phyloP scores from a whole-genome alignment of 2,329 filamentous ascomycete genomes.

The Bipolaris oryzae region DNA sequence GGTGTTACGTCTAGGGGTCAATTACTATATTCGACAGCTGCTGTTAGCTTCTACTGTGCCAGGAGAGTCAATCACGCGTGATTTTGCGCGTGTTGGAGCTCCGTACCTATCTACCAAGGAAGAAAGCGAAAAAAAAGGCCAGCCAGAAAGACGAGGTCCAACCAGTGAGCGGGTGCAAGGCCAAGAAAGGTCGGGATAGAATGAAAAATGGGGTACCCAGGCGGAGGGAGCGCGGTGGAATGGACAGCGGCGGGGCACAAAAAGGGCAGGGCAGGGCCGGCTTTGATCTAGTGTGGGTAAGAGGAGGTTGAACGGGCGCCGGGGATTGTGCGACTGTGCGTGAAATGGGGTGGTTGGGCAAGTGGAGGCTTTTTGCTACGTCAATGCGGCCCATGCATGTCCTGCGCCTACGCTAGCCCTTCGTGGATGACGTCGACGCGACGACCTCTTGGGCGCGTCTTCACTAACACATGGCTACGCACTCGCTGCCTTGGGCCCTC shows the following conservation, averaged over 20 bases:
- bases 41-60: background rate
- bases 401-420: slow-evolving; percentile 10
- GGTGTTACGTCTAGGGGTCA: slow-evolving; percentile 8
- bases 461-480: background rate
- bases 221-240: background rate
- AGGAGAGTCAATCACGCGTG: background rate
- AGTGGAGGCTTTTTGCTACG: slow-evolving; percentile 18
- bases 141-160: slow-evolving; percentile 12
- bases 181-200: background rate
- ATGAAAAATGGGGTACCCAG: background rate
- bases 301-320: slow-evolving; percentile 6
- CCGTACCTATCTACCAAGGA: slow-evolving; percentile 10
- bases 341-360: slow-evolving; percentile 17
- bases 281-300: slow-evolving; percentile 1
- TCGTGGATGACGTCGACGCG: slow-evolving; percentile 39
- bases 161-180: slow-evolving; percentile 10
- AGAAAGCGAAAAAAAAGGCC: slow-evolving; percentile 8
- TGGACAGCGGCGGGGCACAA: slow-evolving; percentile 8
- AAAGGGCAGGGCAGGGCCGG: slow-evolving; percentile 6
- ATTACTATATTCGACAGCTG: background rate
- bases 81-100: slow-evolving; percentile 3
- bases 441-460: slow-evolving; percentile 27
- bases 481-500: too few relatives aligned
- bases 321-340: slow-evolving; percentile 8
- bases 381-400: slow-evolving; percentile 12